These are phyloP conservation scores for Oenanthe javanica DNA, from an alignment of 140 eudicot species.

Conservation along the genomic window DNA sequence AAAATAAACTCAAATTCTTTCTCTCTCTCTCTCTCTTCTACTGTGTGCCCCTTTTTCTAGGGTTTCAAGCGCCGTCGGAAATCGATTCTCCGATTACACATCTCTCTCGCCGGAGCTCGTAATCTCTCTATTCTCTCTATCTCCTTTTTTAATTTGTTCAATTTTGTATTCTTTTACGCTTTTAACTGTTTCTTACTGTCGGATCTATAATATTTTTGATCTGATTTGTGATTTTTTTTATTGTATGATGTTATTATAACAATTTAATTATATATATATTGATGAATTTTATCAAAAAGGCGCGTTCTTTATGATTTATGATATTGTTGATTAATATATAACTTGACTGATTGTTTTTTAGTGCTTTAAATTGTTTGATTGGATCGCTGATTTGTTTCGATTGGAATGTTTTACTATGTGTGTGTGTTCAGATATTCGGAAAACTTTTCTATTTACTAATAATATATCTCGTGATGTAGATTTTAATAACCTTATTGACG, in stretches of 20 bases:
- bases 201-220: background rate
- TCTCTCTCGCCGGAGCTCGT: constrained; percentile 3
- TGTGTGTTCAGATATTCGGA: background rate
- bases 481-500: background rate
- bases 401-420: background rate
- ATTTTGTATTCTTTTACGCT: background rate
- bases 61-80: constrained; percentile 13
- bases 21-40: background rate
- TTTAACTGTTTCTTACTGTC: background rate
- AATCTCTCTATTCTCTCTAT: background rate
- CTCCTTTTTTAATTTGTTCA: background rate
- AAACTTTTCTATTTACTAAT: background rate
- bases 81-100: background rate
- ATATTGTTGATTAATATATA: background rate
- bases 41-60: constrained; percentile 2
- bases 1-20: background rate
- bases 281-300: background rate
- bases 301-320: background rate
- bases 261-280: too few relatives aligned
- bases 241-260: background rate
- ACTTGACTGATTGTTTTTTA: background rate
- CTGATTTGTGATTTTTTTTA: background rate
- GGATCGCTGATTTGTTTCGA: background rate
- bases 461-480: background rate
- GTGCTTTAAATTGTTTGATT: background rate